A percentile compares a stretch with the other conserved stretches of the same genome.
Evolutionary conservation across 176 grass and related monocot genomes (phyloP).

Genomic region (Elaeis guineensis): DNA sequence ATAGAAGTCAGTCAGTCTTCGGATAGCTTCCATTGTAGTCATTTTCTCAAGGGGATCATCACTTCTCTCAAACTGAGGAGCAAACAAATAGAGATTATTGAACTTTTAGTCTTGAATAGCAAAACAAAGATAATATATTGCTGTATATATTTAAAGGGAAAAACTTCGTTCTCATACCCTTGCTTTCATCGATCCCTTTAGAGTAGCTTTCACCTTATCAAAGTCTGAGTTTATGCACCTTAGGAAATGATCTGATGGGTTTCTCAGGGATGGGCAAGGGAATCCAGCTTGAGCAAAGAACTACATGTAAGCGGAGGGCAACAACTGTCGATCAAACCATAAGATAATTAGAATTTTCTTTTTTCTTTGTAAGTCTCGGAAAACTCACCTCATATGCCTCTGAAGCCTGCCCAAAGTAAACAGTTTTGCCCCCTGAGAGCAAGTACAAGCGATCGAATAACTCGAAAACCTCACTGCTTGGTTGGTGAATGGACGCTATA

Average conservation of each 20-base stretch:
- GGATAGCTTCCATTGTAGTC: conserved; percentile 77
- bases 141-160: neutral
- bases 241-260: conserved; percentile 97
- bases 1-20: conserved; percentile 52
- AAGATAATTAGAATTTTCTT: too few relatives aligned
- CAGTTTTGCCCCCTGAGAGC: conserved; percentile 91
- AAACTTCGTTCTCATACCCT: conserved; percentile 31
- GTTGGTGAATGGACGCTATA: conserved; percentile 93
- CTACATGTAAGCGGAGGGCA: conserved; percentile 18
- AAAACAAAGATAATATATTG: conserved; percentile 7
- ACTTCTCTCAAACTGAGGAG: conserved; percentile 51
- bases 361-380: too few relatives aligned
- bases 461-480: conserved; percentile 98
- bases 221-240: conserved; percentile 95
- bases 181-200: conserved; percentile 85
- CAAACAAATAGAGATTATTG: neutral
- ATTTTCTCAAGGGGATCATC: conserved; percentile 86
- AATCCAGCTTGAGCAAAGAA: conserved; percentile 87
- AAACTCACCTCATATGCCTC: conserved; percentile 67
- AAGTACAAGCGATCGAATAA: conserved; percentile 93
- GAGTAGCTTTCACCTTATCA: conserved; percentile 97
- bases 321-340: too few relatives aligned
- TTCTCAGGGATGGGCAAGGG: conserved; percentile 75
- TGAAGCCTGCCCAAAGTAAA: conserved; percentile 80
- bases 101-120: too few relatives aligned